A percentile compares a stretch with the other conserved stretches of the same genome.
phyloP scores from a whole-genome alignment of 805 yeast species.

The Lachancea lanzarotensis region DNA sequence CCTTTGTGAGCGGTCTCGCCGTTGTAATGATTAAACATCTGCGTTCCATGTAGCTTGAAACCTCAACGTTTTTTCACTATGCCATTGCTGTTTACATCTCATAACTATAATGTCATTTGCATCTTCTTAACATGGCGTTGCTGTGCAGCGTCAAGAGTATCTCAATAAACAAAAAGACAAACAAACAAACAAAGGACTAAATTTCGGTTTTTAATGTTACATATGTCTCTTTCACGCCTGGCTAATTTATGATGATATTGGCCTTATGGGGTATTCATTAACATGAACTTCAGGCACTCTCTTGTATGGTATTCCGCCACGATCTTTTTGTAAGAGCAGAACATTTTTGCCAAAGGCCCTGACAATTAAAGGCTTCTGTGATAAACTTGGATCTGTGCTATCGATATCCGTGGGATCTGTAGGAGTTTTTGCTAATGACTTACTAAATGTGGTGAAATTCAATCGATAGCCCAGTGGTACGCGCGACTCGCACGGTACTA shows the following conservation, averaged over 20 bases:
- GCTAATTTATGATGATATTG: background rate
- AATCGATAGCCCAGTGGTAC: constrained; percentile 20
- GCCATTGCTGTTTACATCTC: background rate
- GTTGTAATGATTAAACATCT: constrained; percentile 23
- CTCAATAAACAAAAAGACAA: too few relatives aligned
- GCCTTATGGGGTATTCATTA: constrained; percentile 23
- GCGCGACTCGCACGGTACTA: constrained; percentile 21
- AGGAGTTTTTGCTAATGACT: constrained; percentile 23
- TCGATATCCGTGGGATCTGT: constrained; percentile 24
- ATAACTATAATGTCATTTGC: too few relatives aligned
- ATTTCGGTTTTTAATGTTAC: constrained; percentile 2
- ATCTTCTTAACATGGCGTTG: too few relatives aligned
- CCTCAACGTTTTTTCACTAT: too few relatives aligned
- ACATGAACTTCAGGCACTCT: constrained; percentile 28
- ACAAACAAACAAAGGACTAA: too few relatives aligned
- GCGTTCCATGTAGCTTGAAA: background rate
- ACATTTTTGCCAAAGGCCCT: constrained; percentile 32
- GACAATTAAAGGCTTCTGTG: constrained; percentile 23
- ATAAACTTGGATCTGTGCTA: constrained; percentile 10
- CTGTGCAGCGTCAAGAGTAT: too few relatives aligned
- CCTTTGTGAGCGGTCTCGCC: constrained; percentile 28
- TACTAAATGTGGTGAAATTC: constrained; percentile 23
- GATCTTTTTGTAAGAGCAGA: constrained; percentile 26
- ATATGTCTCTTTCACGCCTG: background rate
- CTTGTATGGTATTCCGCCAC: constrained; percentile 33